Evolutionary conservation across 2,329 filamentous ascomycete genomes (phyloP), one percentile per base, ranked within the genome.

Genomic region (Beauveria medogensis): DNA sequence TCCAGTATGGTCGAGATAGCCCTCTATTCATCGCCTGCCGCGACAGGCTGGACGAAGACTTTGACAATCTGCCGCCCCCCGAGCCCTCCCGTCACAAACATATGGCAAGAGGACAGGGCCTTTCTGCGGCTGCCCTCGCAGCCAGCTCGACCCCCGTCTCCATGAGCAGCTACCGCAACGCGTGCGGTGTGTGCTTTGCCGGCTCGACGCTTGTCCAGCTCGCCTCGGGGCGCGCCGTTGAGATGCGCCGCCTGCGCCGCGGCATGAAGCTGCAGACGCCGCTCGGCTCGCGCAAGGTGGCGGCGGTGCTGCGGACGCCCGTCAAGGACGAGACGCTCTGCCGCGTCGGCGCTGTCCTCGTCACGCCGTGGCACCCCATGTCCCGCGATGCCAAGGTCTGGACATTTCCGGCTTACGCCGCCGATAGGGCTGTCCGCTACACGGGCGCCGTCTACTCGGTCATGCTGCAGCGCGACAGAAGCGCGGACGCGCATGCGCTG

Each of bases 321-420:
- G 76, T 84, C 0, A 59, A 63, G 2, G 61, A 69, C 46, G 70
- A 71, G 41, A 62, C 67, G 1, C 74, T 86, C 67, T 81, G 78
- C 62, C 73, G 73, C 0, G 68, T 85, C 0, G 76, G 75, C 2
- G 66, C 62, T 1, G 71, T 86, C 8, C 67, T 80, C 7, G 77
- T 86, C 30, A 87, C 84, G 26, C 79, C 80, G 0, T 87, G 82
- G 81, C 85, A 87, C 67, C 84, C 84, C 1, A 69, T 87, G 3
- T 75, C 72, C 0, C 53, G 67, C 2, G 70, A 75, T 22, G 70
- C 67, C 18, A 68, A 70, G 48, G 65, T 58, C 3, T 85, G 81
- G 81, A 64, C 62, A 0, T 84, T 83, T 64, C 82, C 82, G 0
- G 74, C 68, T 0, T 63, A 77, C 0, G 65, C 77, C 1, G 69